A percentile compares a stretch with the other conserved stretches of the same genome.
phyloP scores from a whole-genome alignment of 441 rosid genomes.

The Mallotus repandus region DNA sequence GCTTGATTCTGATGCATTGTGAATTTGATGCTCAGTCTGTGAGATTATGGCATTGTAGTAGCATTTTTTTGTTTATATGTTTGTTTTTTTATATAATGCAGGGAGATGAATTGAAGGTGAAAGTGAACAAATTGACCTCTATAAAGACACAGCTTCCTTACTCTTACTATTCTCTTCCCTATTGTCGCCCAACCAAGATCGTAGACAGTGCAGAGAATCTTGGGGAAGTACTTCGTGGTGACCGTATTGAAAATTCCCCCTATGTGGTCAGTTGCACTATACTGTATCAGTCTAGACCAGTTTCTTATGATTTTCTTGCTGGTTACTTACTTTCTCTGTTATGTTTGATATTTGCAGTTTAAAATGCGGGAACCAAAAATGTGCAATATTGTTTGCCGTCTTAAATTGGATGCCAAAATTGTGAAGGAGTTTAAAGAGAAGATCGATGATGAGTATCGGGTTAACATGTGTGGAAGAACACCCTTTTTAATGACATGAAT shows the following conservation, averaged over 20 bases:
- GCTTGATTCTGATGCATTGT: not conserved
- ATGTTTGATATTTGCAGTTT: conserved; percentile 49
- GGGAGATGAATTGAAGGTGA: conserved; percentile 85
- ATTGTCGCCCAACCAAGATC: conserved; percentile 60
- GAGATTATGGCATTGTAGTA: not conserved
- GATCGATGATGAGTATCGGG: conserved; percentile 83
- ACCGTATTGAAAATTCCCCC: conserved; percentile 93
- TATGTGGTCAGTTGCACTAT: conserved; percentile 51
- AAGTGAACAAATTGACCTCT: conserved; percentile 92
- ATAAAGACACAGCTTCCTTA: conserved; percentile 94
- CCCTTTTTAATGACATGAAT: not conserved
- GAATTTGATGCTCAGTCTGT: not conserved
- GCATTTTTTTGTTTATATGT: not conserved
- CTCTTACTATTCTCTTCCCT: conserved; percentile 75
- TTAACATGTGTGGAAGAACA: conserved; percentile 66
- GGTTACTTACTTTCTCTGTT: conserved; percentile 10
- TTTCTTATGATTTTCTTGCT: not conserved
- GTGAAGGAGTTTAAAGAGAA: conserved; percentile 78
- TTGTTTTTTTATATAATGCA: conserved; percentile 27
- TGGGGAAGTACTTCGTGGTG: conserved; percentile 97
- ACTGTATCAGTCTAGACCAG: not conserved
- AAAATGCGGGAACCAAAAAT: conserved; percentile 86
- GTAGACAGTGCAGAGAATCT: conserved; percentile 94
- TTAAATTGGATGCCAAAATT: conserved; percentile 52
- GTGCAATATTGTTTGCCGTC: conserved; percentile 68